Base-by-base conservation (phyloP, 2,329 filamentous ascomycete species). In the Acephala macrosclerotiorum region DNA sequence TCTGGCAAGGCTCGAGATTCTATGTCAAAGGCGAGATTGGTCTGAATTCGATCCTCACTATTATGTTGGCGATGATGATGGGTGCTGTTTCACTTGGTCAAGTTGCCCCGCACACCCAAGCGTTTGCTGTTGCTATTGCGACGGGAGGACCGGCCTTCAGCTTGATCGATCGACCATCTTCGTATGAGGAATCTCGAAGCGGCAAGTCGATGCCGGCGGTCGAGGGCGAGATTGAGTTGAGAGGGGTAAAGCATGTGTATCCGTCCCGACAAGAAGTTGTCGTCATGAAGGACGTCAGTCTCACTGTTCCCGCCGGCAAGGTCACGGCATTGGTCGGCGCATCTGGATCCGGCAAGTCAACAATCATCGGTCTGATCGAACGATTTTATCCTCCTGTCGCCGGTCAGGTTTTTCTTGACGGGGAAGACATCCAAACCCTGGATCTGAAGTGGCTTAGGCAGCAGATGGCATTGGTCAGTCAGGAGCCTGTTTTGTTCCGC, bases 51-150 rank as follows among this genome's bases (percentile, higher is more conserved):
- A 62, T 69, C n/a, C 20, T 69, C 12, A 72, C 66, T 12, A 59
- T 64, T 36, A 33, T 70, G 9, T 38, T 97, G 85, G 85, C 93
- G 47, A 89, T 96, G 72, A 92, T 97, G 83, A 93, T 97, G 65
- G 95, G 94, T 58, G 92, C 94, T 6, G 96, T 97, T 78, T 91
- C 92, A 65, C 81, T 98, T 35, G 93, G 94, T 49, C 95, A 94
- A 71, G 88, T 96, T 35, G 89, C 90, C 0, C 93, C 95, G 0
- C 92, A 97, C 74, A 79, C 91, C 5, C 92, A 96, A 76, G 91
- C 94, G 25, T 97, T 97, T 72, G 91, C 89, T 2, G 91, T 89
- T 16, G 92, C 89, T 51, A 80, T 95, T 4, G 91, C 92, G 36
- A 94, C 95, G 2, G 93, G 92, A 1, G 86, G 87, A 64, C 97